phyloP scores from a whole-genome alignment of 176 grass and related monocot genomes.

The Musa itinerans region DNA sequence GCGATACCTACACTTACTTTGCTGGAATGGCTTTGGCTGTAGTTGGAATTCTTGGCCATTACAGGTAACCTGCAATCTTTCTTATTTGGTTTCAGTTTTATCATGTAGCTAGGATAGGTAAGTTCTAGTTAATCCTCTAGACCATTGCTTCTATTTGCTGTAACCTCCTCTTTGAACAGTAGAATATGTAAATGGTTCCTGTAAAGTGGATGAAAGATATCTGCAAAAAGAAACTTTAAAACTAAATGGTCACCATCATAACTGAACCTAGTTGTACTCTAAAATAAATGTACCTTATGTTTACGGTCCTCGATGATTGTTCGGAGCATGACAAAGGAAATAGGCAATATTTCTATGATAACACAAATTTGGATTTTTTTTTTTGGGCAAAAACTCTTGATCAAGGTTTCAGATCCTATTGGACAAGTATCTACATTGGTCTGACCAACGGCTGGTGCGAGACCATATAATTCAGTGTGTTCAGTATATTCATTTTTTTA shows the following conservation, averaged over 20 bases:
- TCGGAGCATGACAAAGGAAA: background rate
- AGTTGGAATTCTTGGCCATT: conserved; percentile 94
- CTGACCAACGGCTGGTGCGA: too few species aligned
- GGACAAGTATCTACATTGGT: too few species aligned
- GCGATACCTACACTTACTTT: conserved; percentile 99
- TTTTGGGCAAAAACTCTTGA: too few species aligned
- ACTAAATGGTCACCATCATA: background rate
- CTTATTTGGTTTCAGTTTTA: background rate
- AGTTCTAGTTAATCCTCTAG: background rate
- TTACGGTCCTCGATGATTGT: background rate
- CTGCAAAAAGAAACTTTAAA: background rate
- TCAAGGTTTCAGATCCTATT: background rate
- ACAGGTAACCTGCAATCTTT: conserved; percentile 45
- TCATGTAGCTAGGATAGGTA: background rate
- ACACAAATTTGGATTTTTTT: too few species aligned
- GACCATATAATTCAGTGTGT: too few species aligned
- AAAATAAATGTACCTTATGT: background rate
- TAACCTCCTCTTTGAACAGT: background rate
- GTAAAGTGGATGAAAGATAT: background rate
- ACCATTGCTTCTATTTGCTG: background rate
- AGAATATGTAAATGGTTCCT: background rate
- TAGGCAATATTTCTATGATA: background rate
- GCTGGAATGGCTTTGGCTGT: conserved; percentile 95
- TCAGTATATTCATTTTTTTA: too few species aligned
- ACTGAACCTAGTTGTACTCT: background rate